Evolutionary conservation across 2,329 filamentous ascomycete species (phyloP).

Genomic region (Elsinoe fawcettii): DNA sequence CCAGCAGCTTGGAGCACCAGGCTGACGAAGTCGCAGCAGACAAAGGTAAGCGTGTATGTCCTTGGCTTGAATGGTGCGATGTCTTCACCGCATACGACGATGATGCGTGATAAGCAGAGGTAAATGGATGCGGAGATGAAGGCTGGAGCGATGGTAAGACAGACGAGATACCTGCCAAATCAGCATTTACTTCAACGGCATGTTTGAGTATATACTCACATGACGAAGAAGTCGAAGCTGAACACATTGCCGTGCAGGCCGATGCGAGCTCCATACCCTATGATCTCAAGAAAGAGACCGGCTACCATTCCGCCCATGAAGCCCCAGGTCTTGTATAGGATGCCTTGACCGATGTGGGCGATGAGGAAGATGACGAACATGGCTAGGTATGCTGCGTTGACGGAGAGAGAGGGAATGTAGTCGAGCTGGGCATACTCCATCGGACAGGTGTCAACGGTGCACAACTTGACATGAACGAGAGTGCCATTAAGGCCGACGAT

Average conservation of each 20-base stretch:
- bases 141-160: conserved; percentile 49
- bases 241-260: conserved; percentile 49
- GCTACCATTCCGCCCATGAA: conserved; percentile 44
- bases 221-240: conserved; percentile 41
- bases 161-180: conserved; percentile 43
- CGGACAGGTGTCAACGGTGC: conserved; percentile 27
- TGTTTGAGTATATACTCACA: conserved; percentile 31
- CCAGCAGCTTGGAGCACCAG: conserved; percentile 50
- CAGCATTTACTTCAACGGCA: neutral
- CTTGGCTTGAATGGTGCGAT: conserved; percentile 19
- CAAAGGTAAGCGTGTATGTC: conserved; percentile 47
- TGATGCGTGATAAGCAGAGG: conserved; percentile 50
- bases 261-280: conserved; percentile 51
- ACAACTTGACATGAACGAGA: conserved; percentile 14
- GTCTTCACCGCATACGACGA: conserved; percentile 42
- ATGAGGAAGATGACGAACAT: conserved; percentile 45
- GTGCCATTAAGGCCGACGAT: conserved; percentile 13
- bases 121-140: conserved; percentile 51
- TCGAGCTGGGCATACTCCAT: conserved; percentile 38
- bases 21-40: conserved; percentile 48
- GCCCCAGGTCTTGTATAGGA: conserved; percentile 49
- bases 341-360: conserved; percentile 42
- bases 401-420: conserved; percentile 46
- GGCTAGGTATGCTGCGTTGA: conserved; percentile 46
- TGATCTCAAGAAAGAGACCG: conserved; percentile 44